A percentile compares a stretch with the other conserved stretches of the same genome.
Evolutionary conservation across 1,284 basidiomycete species (phyloP).

Genomic region (Microstroma glucosiphilum): DNA sequence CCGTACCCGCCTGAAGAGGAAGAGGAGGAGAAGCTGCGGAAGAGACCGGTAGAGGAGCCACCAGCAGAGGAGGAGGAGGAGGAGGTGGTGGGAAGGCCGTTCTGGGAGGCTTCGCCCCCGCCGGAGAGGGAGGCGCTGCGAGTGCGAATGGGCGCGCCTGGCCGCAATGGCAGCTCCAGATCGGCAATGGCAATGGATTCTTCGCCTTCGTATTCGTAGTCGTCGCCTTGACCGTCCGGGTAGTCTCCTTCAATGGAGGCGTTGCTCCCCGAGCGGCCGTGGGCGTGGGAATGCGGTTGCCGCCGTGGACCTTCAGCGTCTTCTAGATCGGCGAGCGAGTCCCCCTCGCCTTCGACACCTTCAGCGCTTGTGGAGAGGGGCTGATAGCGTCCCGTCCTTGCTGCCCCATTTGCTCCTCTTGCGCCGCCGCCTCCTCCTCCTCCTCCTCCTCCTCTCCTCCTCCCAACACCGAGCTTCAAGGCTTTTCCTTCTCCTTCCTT

Average conservation of each 20-base stretch:
- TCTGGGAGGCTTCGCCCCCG: not conserved
- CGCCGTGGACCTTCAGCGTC: conserved; percentile 9
- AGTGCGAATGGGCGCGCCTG: conserved; percentile 31
- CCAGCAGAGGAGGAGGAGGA: not conserved
- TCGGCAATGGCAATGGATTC: conserved; percentile 25
- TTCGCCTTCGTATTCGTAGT: conserved; percentile 17
- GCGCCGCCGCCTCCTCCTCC: not conserved
- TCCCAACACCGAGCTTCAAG: not conserved
- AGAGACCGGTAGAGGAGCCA: not conserved
- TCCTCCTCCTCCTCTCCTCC: not conserved
- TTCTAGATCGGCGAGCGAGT: conserved; percentile 2
- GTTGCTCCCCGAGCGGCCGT: too few species aligned
- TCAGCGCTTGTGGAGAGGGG: not conserved
- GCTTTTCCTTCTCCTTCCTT: conserved; percentile 19
- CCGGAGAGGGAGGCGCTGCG: not conserved
- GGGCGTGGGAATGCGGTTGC: too few species aligned
- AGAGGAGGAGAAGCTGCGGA: too few species aligned
- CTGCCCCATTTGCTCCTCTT: not conserved
- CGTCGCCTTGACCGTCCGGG: conserved; percentile 23
- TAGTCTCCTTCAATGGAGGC: too few species aligned
- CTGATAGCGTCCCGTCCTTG: not conserved
- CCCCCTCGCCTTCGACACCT: not conserved
- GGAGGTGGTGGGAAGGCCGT: not conserved
- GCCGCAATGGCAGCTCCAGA: conserved; percentile 43
- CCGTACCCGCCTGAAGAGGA: too few species aligned